These are phyloP conservation scores for Allomyces arbusculus DNA, from an alignment of 192 early-diverging fungal species.

Conservation along the genomic window DNA sequence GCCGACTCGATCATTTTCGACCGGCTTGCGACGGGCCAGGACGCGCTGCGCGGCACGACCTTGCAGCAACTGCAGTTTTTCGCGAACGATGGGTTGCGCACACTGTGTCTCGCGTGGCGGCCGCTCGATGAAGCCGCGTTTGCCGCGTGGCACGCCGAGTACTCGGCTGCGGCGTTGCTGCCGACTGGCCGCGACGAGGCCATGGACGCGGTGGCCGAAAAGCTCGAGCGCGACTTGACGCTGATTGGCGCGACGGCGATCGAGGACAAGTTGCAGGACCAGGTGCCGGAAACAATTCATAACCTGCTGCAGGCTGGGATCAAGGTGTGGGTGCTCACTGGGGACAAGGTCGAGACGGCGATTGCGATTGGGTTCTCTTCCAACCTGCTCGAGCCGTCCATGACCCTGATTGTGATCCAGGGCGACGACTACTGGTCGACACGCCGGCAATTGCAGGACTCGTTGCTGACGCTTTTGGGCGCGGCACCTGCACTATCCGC, in stretches of 20 bases:
- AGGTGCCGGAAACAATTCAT: slow-evolving; percentile 82
- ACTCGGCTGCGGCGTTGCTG: slow-evolving; percentile 46
- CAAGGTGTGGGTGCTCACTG: slow-evolving; percentile 92
- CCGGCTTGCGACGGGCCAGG: slow-evolving; percentile 50
- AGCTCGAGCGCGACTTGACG: slow-evolving; percentile 56
- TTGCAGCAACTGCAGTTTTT: slow-evolving; percentile 61
- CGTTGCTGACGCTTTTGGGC: slow-evolving; percentile 12
- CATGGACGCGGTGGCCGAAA: slow-evolving; percentile 54
- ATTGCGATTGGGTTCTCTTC: slow-evolving; percentile 94
- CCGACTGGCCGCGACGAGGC: slow-evolving; percentile 62
- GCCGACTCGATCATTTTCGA: slow-evolving; percentile 87
- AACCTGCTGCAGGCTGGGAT: slow-evolving; percentile 66
- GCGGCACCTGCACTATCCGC: not conserved
- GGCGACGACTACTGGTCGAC: not conserved
- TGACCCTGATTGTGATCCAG: slow-evolving; percentile 59
- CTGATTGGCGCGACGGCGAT: slow-evolving; percentile 93
- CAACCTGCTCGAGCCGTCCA: slow-evolving; percentile 63
- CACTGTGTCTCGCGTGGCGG: slow-evolving; percentile 64
- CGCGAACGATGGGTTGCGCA: slow-evolving; percentile 60
- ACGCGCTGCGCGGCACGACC: slow-evolving; percentile 46
- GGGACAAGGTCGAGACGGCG: slow-evolving; percentile 93
- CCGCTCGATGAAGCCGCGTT: slow-evolving; percentile 53
- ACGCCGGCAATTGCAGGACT: slow-evolving; percentile 4
- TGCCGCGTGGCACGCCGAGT: slow-evolving; percentile 40
- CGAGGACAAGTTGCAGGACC: slow-evolving; percentile 94